Base-by-base conservation (phyloP, 1,284 basidiomycete genomes). In the Ganoderma leucocontextum region DNA sequence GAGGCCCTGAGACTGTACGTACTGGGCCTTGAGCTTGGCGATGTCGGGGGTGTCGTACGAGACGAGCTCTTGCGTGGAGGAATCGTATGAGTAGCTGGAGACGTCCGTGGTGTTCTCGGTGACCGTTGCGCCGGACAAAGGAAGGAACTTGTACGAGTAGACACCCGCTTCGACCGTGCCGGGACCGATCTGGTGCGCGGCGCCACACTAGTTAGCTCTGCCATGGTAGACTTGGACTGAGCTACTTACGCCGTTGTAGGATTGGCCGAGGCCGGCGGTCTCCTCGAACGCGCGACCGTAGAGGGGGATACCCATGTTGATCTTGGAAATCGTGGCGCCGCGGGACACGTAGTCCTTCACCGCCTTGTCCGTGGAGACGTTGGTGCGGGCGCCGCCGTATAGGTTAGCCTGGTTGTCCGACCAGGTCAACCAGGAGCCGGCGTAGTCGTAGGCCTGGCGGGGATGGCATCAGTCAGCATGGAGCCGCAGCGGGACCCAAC, bases 201-300 rank as follows among this genome's bases (percentile, higher is more conserved):
- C n/a, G 62, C 9, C 47, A 69, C 22, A 6, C 7, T 38, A 13
- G 36, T 42, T 39, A 42, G 22, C 22, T 13, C 38, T 6, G 63
- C 29, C 7, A n/a, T 1, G 42, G 25, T 29, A 15, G 25, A 35
- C 12, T 5, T 9, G 8, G 42, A 35, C 4, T 22, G 17, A 17
- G 44, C 38, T 15, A 9, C 84, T 75, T 77, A 87, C 89, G 41
- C 94, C 94, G 60, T 79, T 87, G 83, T 91, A 98, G 1, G 94
- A 79, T 60, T 86, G 78, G 9, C 94, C 94, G 44, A 95, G 86
- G 0, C 95, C 95, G 55, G 80, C 78, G 0, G 95, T 97, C 60
- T 89, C 83, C 77, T 92, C 89, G 79, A 97, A 98, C 0, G 92
- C 91, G 68, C 93, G 90, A 0, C 95, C 95, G 75, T 96, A 96